Conservation (phyloP, 768 basidiomycete genomes). For the Pisolithus marmoratus region DNA sequence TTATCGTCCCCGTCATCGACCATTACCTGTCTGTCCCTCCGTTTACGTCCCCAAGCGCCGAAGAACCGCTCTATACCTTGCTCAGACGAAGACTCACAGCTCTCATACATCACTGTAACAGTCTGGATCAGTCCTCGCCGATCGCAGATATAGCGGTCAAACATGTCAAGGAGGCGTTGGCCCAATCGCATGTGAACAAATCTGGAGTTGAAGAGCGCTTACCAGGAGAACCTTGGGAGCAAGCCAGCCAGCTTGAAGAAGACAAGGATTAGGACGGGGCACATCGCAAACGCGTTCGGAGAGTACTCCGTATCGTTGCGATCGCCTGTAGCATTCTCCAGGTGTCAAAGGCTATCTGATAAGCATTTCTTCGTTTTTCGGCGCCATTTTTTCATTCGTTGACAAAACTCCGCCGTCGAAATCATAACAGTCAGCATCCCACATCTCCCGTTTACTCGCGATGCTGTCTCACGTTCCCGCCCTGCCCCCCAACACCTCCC, state of each 20-base stretch:
- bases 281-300: slow-evolving; percentile 37
- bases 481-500: too few relatives aligned
- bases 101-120: slow-evolving; percentile 76
- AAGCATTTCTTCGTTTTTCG: slow-evolving; percentile 16
- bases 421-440: too few relatives aligned
- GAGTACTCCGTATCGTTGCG: slow-evolving; percentile 51
- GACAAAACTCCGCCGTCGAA: too few relatives aligned
- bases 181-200: too few relatives aligned
- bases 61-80: slow-evolving; percentile 43
- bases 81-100: slow-evolving; percentile 73
- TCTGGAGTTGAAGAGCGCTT: too few relatives aligned
- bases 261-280: slow-evolving; percentile 1
- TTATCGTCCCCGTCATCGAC: slow-evolving; percentile 53
- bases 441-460: too few relatives aligned
- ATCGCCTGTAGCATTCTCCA: slow-evolving; percentile 60
- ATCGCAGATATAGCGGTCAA: slow-evolving; percentile 45
- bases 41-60: too few relatives aligned
- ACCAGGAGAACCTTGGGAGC: too few relatives aligned
- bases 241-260: too few relatives aligned
- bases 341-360: slow-evolving; percentile 65
- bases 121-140: slow-evolving; percentile 54
- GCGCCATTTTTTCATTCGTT: slow-evolving; percentile 34
- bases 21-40: slow-evolving; percentile 43
- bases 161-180: too few relatives aligned
- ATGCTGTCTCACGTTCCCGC: too few relatives aligned